Evolutionary conservation across 208 protist species (phyloP).

Genomic region (Trypanosomatidae sp.): DNA sequence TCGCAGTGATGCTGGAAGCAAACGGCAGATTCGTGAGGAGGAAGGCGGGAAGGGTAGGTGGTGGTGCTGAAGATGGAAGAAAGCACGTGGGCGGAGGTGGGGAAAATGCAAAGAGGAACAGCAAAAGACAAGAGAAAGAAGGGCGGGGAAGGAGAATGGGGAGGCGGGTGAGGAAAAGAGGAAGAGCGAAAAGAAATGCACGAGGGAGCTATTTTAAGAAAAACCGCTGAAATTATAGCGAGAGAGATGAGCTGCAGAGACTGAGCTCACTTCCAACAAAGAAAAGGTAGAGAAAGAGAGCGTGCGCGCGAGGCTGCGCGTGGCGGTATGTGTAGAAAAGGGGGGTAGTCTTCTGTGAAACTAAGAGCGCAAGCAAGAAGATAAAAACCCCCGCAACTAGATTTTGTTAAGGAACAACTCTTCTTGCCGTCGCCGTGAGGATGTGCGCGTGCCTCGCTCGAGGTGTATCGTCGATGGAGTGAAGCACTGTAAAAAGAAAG

Average conservation of each 20-base stretch:
- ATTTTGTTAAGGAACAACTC: not conserved
- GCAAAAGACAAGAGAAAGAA: not conserved
- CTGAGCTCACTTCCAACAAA: not conserved
- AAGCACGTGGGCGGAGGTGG: not conserved
- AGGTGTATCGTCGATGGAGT: not conserved
- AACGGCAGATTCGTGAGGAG: not conserved
- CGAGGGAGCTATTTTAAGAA: too few relatives aligned
- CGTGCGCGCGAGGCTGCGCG: not conserved
- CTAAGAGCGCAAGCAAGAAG: not conserved
- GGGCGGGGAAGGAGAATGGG: not conserved
- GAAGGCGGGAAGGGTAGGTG: not conserved
- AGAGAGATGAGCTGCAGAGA: too few relatives aligned
- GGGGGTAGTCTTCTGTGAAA: not conserved
- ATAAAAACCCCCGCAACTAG: not conserved
- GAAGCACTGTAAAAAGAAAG: not conserved
- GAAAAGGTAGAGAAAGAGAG: not conserved
- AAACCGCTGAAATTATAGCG: too few relatives aligned
- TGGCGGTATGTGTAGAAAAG: too few relatives aligned
- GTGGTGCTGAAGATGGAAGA: not conserved
- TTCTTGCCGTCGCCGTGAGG: not conserved
- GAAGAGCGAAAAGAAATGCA: not conserved
- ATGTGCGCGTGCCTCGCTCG: not conserved
- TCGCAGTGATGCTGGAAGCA: not conserved
- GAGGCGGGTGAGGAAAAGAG: not conserved
- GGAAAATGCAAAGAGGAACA: slow-evolving; percentile 5